Base-by-base conservation (phyloP, 1,284 basidiomycete species). In the Boletellus dicymbophilus region DNA sequence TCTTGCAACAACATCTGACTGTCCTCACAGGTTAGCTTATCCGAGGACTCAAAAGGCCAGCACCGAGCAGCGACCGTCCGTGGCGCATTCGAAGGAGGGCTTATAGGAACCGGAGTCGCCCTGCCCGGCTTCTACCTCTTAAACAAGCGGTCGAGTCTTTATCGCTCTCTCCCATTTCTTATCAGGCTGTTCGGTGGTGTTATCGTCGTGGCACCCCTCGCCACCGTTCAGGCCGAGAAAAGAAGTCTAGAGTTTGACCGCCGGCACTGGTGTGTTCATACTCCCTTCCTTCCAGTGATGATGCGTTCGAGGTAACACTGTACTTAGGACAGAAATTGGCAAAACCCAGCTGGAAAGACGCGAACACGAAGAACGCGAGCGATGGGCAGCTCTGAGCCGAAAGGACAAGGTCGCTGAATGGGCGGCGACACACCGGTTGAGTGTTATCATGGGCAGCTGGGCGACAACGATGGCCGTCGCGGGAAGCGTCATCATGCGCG, bases 361-460 rank as follows among this genome's bases (percentile, higher is more conserved):
- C 49, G 75, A 77, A 45, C 62, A 73, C 42, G 68, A 72, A 22
- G 72, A 80, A 52, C 70, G 79, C 48, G 66, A 69, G 38, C 68
- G 76, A 55, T 93, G 90, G 92, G 77, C 80, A 10, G 51, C 63
- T 6, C 61, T 95, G 68, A 72, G 76, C 11, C 64, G 74, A 3
- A 69, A 60, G 27, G 79, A 91, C 42, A 93, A 90, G 65, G 61
- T 81, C 12, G 73, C 75, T 11, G 90, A 94, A 58, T 93, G 87
- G 82, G 81, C 85, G 6, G 76, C 73, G 41, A 78, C 87, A 41
- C 86, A 94, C 66, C 84, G 93, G 71, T 93, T 91, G 65, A 81
- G 80, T 56, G 72, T 93, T 52, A 90, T 96, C 50, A 79, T 87
- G 27, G 89, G 86, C 33, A 81, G 84, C 46, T 96, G 93, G 93